Conservation (phyloP, 495 filamentous ascomycete genomes). For the Opeltia flavorubescens region DNA sequence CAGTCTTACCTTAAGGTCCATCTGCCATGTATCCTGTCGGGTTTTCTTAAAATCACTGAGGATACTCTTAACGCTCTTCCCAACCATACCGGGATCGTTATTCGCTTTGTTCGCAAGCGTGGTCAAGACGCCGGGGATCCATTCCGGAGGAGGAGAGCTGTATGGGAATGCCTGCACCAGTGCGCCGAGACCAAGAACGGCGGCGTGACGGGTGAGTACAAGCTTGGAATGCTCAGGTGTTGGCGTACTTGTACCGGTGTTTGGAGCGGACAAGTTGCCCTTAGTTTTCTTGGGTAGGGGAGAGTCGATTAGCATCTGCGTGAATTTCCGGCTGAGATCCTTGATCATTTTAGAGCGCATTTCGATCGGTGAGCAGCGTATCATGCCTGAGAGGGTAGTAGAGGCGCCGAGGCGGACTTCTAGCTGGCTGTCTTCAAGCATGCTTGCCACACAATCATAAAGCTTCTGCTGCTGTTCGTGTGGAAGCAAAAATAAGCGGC, state of each 20-base stretch:
- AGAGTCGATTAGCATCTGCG: constrained; percentile 57
- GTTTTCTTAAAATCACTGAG: constrained; percentile 99
- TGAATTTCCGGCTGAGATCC: constrained; percentile 66
- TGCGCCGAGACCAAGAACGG: constrained; percentile 82
- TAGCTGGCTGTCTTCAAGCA: constrained; percentile 83
- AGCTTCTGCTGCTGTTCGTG: constrained; percentile 58
- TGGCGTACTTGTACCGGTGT: constrained; percentile 53
- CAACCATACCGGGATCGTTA: constrained; percentile 80
- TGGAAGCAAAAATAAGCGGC: constrained; percentile 86
- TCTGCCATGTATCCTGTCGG: constrained; percentile 95
- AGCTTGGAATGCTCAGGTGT: constrained; percentile 75
- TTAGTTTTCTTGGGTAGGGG: constrained; percentile 68
- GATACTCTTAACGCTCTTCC: constrained; percentile 92
- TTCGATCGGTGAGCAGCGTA: constrained; percentile 80
- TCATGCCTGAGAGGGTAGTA: constrained; percentile 90
- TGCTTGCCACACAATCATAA: constrained; percentile 79
- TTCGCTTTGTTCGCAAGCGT: constrained; percentile 73
- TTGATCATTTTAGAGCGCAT: constrained; percentile 64
- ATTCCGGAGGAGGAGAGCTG: constrained; percentile 73
- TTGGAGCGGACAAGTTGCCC: constrained; percentile 24
- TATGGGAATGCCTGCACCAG: constrained; percentile 97
- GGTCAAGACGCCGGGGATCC: constrained; percentile 89
- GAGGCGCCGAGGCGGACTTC: constrained; percentile 91
- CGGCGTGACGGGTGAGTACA: constrained; percentile 72
- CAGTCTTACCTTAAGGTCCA: constrained; percentile 77